Percentiles rank a stretch among this genome's conserved stretches.
phyloP scores from a whole-genome alignment of 2,329 filamentous ascomycete genomes.

The Alternaria angustiovoidea region DNA sequence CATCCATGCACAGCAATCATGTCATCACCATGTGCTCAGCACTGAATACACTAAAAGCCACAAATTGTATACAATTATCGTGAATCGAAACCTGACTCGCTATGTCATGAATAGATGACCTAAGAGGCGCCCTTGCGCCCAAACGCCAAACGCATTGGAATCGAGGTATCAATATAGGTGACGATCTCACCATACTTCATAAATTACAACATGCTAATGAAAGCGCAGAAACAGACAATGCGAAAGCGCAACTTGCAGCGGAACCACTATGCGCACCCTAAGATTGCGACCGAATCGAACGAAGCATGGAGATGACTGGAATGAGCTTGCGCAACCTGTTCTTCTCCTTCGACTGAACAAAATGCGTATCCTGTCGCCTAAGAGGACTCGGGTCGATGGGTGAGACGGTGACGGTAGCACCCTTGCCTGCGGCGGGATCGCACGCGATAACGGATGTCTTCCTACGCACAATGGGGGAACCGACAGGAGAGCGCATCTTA shows the following conservation, averaged over 20 bases:
- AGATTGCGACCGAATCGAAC: constrained; percentile 15
- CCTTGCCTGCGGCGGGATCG: constrained; percentile 25
- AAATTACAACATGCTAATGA: constrained; percentile 2
- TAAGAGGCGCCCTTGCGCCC: too few relatives aligned
- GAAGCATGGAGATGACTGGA: constrained; percentile 22
- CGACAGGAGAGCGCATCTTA: constrained; percentile 32
- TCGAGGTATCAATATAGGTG: background rate
- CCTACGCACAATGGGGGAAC: constrained; percentile 30
- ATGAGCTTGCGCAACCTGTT: constrained; percentile 26
- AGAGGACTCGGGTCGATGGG: constrained; percentile 19
- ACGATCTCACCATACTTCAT: constrained; percentile 2
- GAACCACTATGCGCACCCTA: background rate
- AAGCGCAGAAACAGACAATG: background rate
- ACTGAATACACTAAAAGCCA: constrained; percentile 1
- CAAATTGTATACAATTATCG: too few relatives aligned
- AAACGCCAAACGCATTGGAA: background rate
- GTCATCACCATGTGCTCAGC: background rate
- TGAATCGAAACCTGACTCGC: too few relatives aligned
- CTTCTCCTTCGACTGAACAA: constrained; percentile 27
- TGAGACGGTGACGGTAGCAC: constrained; percentile 13
- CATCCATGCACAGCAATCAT: background rate
- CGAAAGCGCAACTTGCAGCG: background rate
- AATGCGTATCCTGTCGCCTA: constrained; percentile 29
- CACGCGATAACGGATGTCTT: constrained; percentile 31
- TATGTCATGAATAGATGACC: too few relatives aligned